Base-by-base conservation (phyloP, 164 flowering plant genomes). In the Liquidambar formosana region DNA sequence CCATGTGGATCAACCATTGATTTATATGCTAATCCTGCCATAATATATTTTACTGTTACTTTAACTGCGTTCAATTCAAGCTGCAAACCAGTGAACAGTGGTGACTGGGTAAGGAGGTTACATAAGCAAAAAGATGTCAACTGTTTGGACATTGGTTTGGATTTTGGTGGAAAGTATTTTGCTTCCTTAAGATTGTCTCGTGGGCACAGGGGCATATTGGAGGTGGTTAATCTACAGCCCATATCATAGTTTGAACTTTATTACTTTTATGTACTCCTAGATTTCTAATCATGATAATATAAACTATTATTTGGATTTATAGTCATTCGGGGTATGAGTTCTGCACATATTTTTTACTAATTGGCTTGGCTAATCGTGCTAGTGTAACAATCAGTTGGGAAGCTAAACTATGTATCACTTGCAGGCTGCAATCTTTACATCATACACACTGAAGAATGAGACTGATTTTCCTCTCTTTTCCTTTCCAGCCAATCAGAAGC, bases 41-140 rank as follows among this genome's bases (percentile, higher is more conserved):
- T 84, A 23, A 83, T 95, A 52, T 88, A 76, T 66, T 88, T 95
- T 67, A 83, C 77, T 57, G 81, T 93, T 69, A 87, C 92, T 61
- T 66, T 95, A 67, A 81, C 81, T 78, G 79, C 82, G 61, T 81
- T 74, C 66, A 71, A 65, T 63, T 83, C 86, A 57, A 81, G 79
- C 62, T 91, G 89, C 81, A 93, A 88, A 81, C 89, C 97, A 66
- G 89, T 95, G 70, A 86, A 84, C 72, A 89, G 91, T 65, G 73
- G 89, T 70, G 96, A 95, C 28, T 89, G 90, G 88, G 77, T 84
- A 10, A 95, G 83, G 81, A 95, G 85, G 85, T 80, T 95, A 67
- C 82, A 73, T 27, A 95, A 88, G 82, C 84, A 83, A 70, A 91
- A 83, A 73, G 79, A 83, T 27, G 75, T 77, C 46, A 69, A 73